A percentile compares a stretch with the other conserved stretches of the same genome.
phyloP scores from a whole-genome alignment of 805 yeast species.

The Metschnikowia baotianmanensis region DNA sequence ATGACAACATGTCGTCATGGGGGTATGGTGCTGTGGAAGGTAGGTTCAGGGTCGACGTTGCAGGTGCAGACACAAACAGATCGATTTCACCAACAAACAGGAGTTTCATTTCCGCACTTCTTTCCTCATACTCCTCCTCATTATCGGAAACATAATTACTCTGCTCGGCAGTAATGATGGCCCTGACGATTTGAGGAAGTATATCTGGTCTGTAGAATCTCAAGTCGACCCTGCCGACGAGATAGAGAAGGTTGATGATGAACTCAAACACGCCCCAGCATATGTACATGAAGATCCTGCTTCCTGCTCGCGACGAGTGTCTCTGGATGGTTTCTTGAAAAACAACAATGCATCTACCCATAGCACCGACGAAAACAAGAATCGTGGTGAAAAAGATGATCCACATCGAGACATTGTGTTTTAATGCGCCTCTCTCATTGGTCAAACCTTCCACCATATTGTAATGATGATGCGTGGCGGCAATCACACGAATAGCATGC shows the following conservation, averaged over 20 bases:
- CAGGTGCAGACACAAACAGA: constrained; percentile 12
- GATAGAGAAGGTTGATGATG: constrained; percentile 52
- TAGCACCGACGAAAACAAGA: constrained; percentile 48
- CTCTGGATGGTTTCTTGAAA: constrained; percentile 32
- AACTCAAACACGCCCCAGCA: constrained; percentile 69
- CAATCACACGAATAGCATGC: constrained; percentile 57
- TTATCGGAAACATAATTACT: constrained; percentile 32
- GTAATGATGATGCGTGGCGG: constrained; percentile 50
- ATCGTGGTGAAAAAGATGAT: constrained; percentile 47
- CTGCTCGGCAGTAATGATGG: constrained; percentile 43
- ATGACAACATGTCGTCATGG: constrained; percentile 11
- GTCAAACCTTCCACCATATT: constrained; percentile 38
- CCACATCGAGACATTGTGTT: constrained; percentile 51
- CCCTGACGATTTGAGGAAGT: constrained; percentile 39
- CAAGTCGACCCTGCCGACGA: constrained; percentile 67
- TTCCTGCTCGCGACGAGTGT: constrained; percentile 19
- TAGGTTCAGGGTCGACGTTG: constrained; percentile 8
- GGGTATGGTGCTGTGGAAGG: constrained; percentile 19
- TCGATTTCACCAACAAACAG: constrained; percentile 1
- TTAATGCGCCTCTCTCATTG: constrained; percentile 40
- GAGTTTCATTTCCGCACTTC: no score
- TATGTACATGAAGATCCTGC: constrained; percentile 61
- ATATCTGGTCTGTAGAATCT: constrained; percentile 78
- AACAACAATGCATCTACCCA: constrained; percentile 48
- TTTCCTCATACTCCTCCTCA: constrained; percentile 24